Conservation (phyloP, 2,329 filamentous ascomycete species). For the Aspergillus sp. region DNA sequence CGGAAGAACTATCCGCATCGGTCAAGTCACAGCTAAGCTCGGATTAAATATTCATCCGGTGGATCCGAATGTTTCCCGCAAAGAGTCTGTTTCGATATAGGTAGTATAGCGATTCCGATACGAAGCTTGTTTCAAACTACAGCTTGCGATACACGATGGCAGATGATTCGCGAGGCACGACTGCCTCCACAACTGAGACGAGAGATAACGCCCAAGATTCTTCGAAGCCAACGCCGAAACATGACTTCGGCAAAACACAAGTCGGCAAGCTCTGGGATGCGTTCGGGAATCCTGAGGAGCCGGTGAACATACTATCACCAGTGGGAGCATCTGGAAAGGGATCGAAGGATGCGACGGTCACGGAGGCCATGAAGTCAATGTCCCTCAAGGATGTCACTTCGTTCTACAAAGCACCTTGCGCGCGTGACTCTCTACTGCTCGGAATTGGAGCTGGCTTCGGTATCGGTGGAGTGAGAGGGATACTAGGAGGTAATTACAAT, state of each 20-base stretch:
- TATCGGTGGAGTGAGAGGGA: constrained; percentile 68
- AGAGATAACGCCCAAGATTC: constrained; percentile 15
- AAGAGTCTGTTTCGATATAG: constrained; percentile 5
- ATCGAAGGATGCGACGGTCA: constrained; percentile 40
- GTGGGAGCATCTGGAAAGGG: constrained; percentile 63
- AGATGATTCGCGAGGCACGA: constrained; percentile 35
- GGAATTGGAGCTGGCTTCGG: constrained; percentile 79
- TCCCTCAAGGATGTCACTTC: constrained; percentile 56
- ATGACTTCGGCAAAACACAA: constrained; percentile 44
- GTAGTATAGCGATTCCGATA: constrained; percentile 10
- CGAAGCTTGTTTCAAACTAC: background rate
- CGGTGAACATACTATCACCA: constrained; percentile 54
- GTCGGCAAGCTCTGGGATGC: constrained; percentile 48
- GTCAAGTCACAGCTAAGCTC: background rate
- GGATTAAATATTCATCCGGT: constrained; percentile 12
- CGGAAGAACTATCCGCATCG: constrained; percentile 19
- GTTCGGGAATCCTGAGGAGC: constrained; percentile 47
- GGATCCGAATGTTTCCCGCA: constrained; percentile 12
- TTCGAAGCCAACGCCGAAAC: constrained; percentile 33
- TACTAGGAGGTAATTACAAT: constrained; percentile 64
- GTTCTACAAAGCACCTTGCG: constrained; percentile 77
- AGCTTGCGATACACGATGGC: constrained; percentile 31
- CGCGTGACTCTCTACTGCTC: constrained; percentile 74
- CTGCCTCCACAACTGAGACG: constrained; percentile 15
- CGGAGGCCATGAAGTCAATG: constrained; percentile 41